A percentile compares a stretch with the other conserved stretches of the same genome.
Evolutionary conservation across 2,329 filamentous ascomycete genomes (phyloP).

Genomic region (Uncinocarpus reesii): DNA sequence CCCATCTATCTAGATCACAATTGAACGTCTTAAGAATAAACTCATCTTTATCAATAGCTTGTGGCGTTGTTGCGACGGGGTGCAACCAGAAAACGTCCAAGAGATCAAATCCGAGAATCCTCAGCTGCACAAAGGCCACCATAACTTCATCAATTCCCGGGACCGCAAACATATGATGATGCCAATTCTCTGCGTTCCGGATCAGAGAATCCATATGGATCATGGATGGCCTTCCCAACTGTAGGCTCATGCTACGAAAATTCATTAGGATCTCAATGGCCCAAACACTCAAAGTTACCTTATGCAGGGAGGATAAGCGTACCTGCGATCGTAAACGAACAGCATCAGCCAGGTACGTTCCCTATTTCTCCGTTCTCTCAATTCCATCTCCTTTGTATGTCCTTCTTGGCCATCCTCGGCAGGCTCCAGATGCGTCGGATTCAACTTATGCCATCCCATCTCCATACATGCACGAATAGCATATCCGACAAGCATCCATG

Average conservation of each 20-base stretch:
- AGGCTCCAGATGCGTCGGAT: conserved; percentile 15
- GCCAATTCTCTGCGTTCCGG: conserved; percentile 30
- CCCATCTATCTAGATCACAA: conserved; percentile 18
- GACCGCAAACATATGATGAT: conserved; percentile 23
- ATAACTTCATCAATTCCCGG: conserved; percentile 28
- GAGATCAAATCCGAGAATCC: conserved; percentile 30
- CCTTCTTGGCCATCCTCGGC: background rate
- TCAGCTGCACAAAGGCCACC: conserved; percentile 30
- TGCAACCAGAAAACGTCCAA: conserved; percentile 22
- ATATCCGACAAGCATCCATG: conserved; percentile 34
- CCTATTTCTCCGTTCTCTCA: conserved; percentile 27
- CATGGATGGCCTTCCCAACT: conserved; percentile 37
- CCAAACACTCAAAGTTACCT: background rate
- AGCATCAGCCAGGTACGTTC: conserved; percentile 33
- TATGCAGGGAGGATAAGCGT: conserved; percentile 3
- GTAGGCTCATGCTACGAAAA: conserved; percentile 30
- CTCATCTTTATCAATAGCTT: conserved; percentile 17
- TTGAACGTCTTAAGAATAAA: conserved; percentile 18
- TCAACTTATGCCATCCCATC: conserved; percentile 22
- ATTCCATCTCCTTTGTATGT: conserved; percentile 13
- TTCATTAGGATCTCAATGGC: background rate
- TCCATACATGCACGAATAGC: conserved; percentile 36
- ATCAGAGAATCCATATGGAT: conserved; percentile 33
- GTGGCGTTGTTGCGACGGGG: conserved; percentile 12
- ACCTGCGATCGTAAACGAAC: conserved; percentile 36